Percentiles rank a stretch among this genome's conserved stretches.
Conservation (phyloP, 305 asterid genomes). For the Fraxinus paxiana region DNA sequence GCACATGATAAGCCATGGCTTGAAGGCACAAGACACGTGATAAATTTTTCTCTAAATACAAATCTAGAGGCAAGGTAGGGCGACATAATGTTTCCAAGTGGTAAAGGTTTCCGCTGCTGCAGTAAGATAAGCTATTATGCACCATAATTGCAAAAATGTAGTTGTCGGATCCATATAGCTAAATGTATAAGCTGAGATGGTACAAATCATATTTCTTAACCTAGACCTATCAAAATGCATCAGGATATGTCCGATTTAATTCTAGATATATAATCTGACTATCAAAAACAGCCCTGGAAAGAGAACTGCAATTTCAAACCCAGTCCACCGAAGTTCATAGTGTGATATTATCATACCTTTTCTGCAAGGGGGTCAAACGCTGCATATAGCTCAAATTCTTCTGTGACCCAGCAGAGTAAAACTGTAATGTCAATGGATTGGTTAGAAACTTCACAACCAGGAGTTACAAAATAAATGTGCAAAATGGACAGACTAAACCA, state of each 20-base stretch:
- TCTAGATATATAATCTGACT: not conserved
- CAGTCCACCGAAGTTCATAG: not conserved
- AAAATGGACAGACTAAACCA: not conserved
- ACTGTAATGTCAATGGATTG: conserved; percentile 41
- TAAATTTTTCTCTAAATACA: not conserved
- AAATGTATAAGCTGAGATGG: not conserved
- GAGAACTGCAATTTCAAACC: not conserved
- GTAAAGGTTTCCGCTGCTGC: not conserved
- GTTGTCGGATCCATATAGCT: not conserved
- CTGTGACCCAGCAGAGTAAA: conserved; percentile 95
- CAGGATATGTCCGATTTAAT: not conserved
- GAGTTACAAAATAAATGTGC: not conserved
- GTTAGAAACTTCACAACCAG: conserved; percentile 24
- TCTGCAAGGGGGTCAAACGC: conserved; percentile 99
- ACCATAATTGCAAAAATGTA: not conserved
- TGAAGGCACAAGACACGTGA: not conserved
- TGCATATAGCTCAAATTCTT: conserved; percentile 91
- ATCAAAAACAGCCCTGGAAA: not conserved
- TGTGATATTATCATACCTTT: conserved; percentile 54
- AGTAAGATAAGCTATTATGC: not conserved
- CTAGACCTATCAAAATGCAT: not conserved
- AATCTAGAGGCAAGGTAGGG: not conserved
- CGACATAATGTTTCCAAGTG: not conserved
- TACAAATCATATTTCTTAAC: not conserved
- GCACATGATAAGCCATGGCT: not conserved